A percentile compares a stretch with the other conserved stretches of the same genome.
Evolutionary conservation across 2,329 filamentous ascomycete genomes (phyloP).

Genomic region (Xylariaceae sp.): DNA sequence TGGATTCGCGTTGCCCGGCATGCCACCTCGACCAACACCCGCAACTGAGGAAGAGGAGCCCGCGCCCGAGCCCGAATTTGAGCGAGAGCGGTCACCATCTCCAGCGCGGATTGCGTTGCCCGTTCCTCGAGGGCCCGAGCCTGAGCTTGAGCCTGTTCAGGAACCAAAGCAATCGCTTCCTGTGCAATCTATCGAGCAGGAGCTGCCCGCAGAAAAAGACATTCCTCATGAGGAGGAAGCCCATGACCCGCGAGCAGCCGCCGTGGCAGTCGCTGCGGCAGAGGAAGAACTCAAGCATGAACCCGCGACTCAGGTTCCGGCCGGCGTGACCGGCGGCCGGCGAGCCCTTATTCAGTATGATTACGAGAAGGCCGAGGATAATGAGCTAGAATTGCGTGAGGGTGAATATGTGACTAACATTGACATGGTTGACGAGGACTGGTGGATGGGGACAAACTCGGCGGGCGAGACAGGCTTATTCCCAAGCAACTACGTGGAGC

Average conservation of each 20-base stretch:
- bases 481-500: constrained; percentile 94
- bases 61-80: constrained; percentile 37
- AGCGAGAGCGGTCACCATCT: constrained; percentile 56
- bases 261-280: constrained; percentile 46
- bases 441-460: constrained; percentile 94
- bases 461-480: constrained; percentile 84
- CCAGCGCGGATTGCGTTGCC: constrained; percentile 85
- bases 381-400: constrained; percentile 87
- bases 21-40: constrained; percentile 59
- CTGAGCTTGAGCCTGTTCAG: constrained; percentile 48
- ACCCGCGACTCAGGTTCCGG: constrained; percentile 34
- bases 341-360: constrained; percentile 84
- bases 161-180: constrained; percentile 59
- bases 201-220: constrained; percentile 60
- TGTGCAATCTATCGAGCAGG: constrained; percentile 56
- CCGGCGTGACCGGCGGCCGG: constrained; percentile 51
- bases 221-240: constrained; percentile 60
- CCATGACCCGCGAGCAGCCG: constrained; percentile 58
- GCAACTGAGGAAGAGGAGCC: constrained; percentile 50
- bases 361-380: constrained; percentile 96
- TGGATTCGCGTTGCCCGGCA: constrained; percentile 73
- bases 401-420: constrained; percentile 87
- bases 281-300: constrained; percentile 42
- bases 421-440: constrained; percentile 96
- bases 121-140: constrained; percentile 60